Percentiles rank a stretch among this genome's conserved stretches.
Conservation (phyloP, 2,329 filamentous ascomycete species). For the Fusarium nanum region DNA sequence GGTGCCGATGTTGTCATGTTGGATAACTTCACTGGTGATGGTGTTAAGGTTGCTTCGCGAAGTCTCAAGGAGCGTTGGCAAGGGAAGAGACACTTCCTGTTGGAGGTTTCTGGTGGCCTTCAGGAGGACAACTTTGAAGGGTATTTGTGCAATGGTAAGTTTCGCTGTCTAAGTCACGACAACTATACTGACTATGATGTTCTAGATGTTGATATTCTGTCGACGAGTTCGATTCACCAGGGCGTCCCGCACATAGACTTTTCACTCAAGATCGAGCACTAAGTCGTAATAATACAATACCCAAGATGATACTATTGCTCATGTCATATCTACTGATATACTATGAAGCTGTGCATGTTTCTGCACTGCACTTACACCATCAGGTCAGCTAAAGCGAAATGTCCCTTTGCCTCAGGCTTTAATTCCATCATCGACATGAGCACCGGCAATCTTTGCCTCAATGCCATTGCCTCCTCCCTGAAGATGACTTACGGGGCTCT, state of each 20-base stretch:
- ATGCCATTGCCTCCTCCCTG: conserved; percentile 45
- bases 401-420: not conserved
- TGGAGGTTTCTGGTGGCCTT: conserved; percentile 94
- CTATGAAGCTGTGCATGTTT: not conserved
- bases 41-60: conserved; percentile 78
- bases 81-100: conserved; percentile 77
- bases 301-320: not conserved
- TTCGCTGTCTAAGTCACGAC: not conserved
- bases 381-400: not conserved
- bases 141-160: conserved; percentile 80
- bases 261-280: conserved; percentile 83
- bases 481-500: conserved; percentile 48
- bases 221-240: conserved; percentile 96
- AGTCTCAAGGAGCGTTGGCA: conserved; percentile 84
- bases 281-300: conserved; percentile 31
- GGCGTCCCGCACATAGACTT: conserved; percentile 95
- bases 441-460: conserved; percentile 36
- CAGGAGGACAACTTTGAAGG: conserved; percentile 83
- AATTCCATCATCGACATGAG: conserved; percentile 26
- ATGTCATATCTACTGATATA: not conserved
- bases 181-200: conserved; percentile 7
- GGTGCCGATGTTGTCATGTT: conserved; percentile 98
- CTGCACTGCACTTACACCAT: not conserved
- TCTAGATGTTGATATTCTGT: conserved; percentile 91
- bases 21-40: conserved; percentile 90